These are phyloP conservation scores for Cordyceps fumosorosea DNA, from an alignment of 2,329 filamentous ascomycete genomes.

Conservation along the genomic window DNA sequence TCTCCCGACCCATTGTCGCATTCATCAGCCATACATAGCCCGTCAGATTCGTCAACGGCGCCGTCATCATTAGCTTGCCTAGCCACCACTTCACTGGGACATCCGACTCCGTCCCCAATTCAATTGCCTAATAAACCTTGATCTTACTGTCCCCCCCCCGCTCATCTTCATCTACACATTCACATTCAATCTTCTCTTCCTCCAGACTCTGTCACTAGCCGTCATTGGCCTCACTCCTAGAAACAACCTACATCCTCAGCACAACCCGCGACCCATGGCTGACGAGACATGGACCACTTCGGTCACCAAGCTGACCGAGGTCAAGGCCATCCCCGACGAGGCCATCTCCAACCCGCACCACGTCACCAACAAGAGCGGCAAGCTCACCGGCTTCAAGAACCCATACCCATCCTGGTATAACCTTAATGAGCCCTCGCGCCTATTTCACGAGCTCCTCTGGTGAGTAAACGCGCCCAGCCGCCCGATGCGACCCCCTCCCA, in stretches of 20 bases:
- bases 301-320: constrained; percentile 4
- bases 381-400: constrained; percentile 41
- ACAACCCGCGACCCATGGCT: neutral
- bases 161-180: neutral
- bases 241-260: neutral
- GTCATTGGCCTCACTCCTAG: neutral
- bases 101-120: neutral
- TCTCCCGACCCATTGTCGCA: neutral
- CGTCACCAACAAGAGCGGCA: constrained; percentile 32
- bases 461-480: neutral
- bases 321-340: constrained; percentile 31
- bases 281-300: constrained; percentile 9
- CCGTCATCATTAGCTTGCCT: neutral
- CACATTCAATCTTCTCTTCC: no score
- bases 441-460: constrained; percentile 9
- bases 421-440: constrained; percentile 14
- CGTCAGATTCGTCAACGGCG: neutral
- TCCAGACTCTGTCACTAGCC: neutral
- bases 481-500: no score
- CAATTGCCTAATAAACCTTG: neutral
- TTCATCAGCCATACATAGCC: neutral
- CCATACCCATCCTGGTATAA: constrained; percentile 40
- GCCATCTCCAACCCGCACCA: constrained; percentile 43
- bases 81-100: neutral
- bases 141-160: neutral